These are phyloP conservation scores for Globisporangium iwayamae DNA, from an alignment of 352 stramenopile genomes.

Conservation along the genomic window DNA sequence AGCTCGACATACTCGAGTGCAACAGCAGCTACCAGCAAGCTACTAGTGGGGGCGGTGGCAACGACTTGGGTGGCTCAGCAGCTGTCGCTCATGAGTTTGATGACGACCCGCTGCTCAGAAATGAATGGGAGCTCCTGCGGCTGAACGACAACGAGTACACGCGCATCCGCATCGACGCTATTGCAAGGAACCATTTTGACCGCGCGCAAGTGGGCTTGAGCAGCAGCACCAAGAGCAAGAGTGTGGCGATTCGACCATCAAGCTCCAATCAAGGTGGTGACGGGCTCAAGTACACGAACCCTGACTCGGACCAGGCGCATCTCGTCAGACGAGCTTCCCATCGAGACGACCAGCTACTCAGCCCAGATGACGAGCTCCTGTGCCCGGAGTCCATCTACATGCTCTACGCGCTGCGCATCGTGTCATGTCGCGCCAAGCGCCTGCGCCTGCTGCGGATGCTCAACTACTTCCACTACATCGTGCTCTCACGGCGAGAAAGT, in stretches of 20 bases:
- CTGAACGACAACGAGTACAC: slow-evolving; percentile 35
- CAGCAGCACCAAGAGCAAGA: background rate
- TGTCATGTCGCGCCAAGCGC: slow-evolving; percentile 35
- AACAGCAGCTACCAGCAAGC: background rate
- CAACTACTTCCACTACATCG: slow-evolving; percentile 49
- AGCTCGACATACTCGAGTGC: slow-evolving; percentile 16
- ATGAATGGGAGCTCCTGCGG: slow-evolving; percentile 36
- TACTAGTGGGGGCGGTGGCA: background rate
- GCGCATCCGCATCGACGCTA: slow-evolving; percentile 27
- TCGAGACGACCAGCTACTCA: slow-evolving; percentile 8
- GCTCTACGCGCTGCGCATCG: slow-evolving; percentile 38
- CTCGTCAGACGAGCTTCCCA: background rate
- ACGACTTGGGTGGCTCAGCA: background rate
- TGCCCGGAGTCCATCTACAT: slow-evolving; percentile 28
- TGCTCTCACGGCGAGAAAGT: background rate
- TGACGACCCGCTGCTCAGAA: slow-evolving; percentile 32
- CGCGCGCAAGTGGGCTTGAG: slow-evolving; percentile 32
- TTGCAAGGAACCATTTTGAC: slow-evolving; percentile 33
- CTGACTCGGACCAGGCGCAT: background rate
- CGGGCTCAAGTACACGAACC: background rate
- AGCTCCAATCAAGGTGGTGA: background rate
- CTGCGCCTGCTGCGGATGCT: slow-evolving; percentile 39
- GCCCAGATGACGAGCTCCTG: slow-evolving; percentile 12
- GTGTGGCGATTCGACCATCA: background rate
- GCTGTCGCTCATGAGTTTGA: slow-evolving; percentile 12